These are phyloP conservation scores for Tetrapisispora pingtungensis DNA, from an alignment of 805 yeast species.

Conservation along the genomic window DNA sequence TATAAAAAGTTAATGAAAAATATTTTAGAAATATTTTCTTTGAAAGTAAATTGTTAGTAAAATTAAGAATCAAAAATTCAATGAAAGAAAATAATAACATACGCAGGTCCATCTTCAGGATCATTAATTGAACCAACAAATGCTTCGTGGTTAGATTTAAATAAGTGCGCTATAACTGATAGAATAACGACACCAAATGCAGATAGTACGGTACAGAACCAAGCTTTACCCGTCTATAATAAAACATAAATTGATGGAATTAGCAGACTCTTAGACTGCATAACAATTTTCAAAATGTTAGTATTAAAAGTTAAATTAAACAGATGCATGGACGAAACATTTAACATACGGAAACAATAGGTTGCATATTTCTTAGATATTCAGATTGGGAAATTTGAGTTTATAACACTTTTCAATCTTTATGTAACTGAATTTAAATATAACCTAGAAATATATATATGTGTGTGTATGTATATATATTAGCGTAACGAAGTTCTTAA, in stretches of 20 bases:
- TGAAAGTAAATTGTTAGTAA: too few species aligned
- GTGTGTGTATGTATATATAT: too few species aligned
- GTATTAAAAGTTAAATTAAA: not conserved
- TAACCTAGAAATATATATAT: too few species aligned
- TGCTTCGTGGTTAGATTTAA: conserved; percentile 73
- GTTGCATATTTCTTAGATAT: conserved; percentile 29
- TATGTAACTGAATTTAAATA: too few species aligned
- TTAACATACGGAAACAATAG: conserved; percentile 38
- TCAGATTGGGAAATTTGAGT: too few species aligned
- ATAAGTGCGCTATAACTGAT: conserved; percentile 73
- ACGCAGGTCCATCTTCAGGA: conserved; percentile 86
- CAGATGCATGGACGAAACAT: not conserved
- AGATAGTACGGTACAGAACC: conserved; percentile 89
- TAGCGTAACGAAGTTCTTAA: too few species aligned
- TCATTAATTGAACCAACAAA: conserved; percentile 87
- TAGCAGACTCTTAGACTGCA: too few species aligned
- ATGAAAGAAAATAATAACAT: conserved; percentile 10
- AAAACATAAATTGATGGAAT: not conserved
- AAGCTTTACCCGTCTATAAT: conserved; percentile 66
- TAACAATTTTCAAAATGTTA: too few species aligned
- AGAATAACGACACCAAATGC: conserved; percentile 87
- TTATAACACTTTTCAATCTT: too few species aligned
- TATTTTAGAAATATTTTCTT: too few species aligned
- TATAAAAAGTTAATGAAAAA: conserved; percentile 5
- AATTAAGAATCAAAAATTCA: not conserved